Percentiles rank a stretch among this genome's conserved stretches.
Evolutionary conservation across 805 yeast genomes (phyloP).

Genomic region (Yarrowia sp.): DNA sequence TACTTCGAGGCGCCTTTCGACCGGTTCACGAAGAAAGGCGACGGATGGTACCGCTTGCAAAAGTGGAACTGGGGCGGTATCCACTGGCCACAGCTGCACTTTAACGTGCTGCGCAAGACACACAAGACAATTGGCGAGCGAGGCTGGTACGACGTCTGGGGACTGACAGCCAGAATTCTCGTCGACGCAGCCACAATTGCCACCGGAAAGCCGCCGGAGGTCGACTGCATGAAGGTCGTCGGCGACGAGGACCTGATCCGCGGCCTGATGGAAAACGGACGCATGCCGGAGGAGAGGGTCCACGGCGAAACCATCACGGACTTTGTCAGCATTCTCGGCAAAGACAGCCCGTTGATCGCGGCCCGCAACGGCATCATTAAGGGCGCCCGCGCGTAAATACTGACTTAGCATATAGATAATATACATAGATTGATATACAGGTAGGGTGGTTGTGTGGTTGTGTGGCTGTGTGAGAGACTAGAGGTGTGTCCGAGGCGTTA

Average conservation of each 20-base stretch:
- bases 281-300: conserved; percentile 29
- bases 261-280: conserved; percentile 32
- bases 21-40: conserved; percentile 32
- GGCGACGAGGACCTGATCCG: conserved; percentile 38
- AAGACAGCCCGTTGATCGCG: conserved; percentile 30
- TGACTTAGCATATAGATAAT: conserved; percentile 1
- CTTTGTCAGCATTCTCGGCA: conserved; percentile 32
- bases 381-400: background rate
- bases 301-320: conserved; percentile 31
- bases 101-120: conserved; percentile 32
- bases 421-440: too few relatives aligned
- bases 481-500: too few relatives aligned
- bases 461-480: too few relatives aligned
- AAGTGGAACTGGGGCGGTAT: conserved; percentile 40
- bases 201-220: conserved; percentile 38
- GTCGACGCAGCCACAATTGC: conserved; percentile 42
- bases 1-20: conserved; percentile 36
- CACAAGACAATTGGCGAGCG: conserved; percentile 38
- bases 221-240: conserved; percentile 35
- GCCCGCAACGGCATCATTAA: conserved; percentile 22
- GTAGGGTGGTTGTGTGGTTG: too few relatives aligned
- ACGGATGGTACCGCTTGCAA: conserved; percentile 33
- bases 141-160: conserved; percentile 42
- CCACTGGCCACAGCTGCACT: conserved; percentile 39
- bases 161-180: conserved; percentile 44